Evolutionary conservation across 352 stramenopile genomes (phyloP).

Genomic region (Pythium vanterpoolii): DNA sequence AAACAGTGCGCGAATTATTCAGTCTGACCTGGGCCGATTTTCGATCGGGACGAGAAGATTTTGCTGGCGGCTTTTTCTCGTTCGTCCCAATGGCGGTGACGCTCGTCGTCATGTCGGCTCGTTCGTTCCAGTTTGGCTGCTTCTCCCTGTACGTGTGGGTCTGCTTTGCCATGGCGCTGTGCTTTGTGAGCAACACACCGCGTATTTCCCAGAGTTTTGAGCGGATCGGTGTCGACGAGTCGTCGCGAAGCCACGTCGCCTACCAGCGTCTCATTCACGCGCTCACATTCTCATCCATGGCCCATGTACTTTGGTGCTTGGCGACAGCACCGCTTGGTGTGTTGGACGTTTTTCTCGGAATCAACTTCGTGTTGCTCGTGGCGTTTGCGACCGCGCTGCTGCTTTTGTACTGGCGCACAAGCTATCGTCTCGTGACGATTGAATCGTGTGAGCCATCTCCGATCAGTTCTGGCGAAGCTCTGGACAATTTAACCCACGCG

Average conservation of each 20-base stretch:
- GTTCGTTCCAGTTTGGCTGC: constrained; percentile 33
- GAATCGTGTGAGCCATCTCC: constrained; percentile 1
- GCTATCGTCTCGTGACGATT: constrained; percentile 32
- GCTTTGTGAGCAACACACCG: constrained; percentile 43
- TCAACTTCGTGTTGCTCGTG: constrained; percentile 34
- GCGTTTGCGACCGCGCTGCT: constrained; percentile 21
- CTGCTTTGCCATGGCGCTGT: constrained; percentile 30
- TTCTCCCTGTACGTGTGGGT: constrained; percentile 38
- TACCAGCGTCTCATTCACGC: constrained; percentile 47
- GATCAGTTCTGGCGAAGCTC: background rate
- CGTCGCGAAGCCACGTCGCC: constrained; percentile 28
- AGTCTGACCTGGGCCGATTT: constrained; percentile 36
- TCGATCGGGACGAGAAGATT: constrained; percentile 23
- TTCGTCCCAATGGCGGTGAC: constrained; percentile 36
- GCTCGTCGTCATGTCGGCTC: constrained; percentile 29
- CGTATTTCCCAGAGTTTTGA: constrained; percentile 35
- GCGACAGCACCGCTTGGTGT: constrained; percentile 15
- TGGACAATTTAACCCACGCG: too few relatives aligned
- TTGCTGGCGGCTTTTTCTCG: constrained; percentile 41
- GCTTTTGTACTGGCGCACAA: constrained; percentile 41
- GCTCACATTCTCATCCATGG: constrained; percentile 37
- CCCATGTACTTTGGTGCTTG: constrained; percentile 36
- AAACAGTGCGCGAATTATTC: constrained; percentile 27
- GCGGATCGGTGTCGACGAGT: constrained; percentile 29
- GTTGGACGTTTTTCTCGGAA: constrained; percentile 21